Evolutionary conservation across 257 asterid genomes (phyloP).

Genomic region (Petrea volubilis): DNA sequence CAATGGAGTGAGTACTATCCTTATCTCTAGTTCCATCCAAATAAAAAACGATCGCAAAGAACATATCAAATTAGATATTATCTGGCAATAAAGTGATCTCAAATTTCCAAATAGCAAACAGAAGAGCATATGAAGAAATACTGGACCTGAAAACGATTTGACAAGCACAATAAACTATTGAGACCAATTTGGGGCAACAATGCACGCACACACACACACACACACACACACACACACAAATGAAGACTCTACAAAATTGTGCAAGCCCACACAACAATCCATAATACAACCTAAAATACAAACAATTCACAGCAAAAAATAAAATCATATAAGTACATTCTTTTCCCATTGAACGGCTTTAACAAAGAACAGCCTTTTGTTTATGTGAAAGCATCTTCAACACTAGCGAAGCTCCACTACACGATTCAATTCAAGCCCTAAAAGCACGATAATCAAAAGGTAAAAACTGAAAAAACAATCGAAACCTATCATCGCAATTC

Average conservation of each 20-base stretch:
- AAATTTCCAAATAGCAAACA: neutral
- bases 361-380: neutral
- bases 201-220: too few species aligned
- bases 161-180: neutral
- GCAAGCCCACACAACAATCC: too few species aligned
- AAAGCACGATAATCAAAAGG: neutral
- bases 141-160: neutral
- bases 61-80: neutral
- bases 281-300: neutral
- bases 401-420: neutral
- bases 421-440: slow-evolving; percentile 1
- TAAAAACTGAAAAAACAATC: slow-evolving; percentile 4
- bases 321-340: neutral
- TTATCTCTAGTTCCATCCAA: neutral
- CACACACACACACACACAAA: too few species aligned
- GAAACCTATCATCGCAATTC: neutral
- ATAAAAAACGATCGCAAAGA: neutral
- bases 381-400: neutral
- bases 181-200: neutral
- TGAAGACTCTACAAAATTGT: too few species aligned
- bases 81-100: neutral
- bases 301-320: neutral
- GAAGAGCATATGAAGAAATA: neutral
- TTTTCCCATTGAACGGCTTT: neutral
- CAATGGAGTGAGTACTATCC: neutral